Evolutionary conservation across 1,284 basidiomycete species (phyloP), one percentile per base, ranked within the genome.

Genomic region (Sphaerobolus stellatus): DNA sequence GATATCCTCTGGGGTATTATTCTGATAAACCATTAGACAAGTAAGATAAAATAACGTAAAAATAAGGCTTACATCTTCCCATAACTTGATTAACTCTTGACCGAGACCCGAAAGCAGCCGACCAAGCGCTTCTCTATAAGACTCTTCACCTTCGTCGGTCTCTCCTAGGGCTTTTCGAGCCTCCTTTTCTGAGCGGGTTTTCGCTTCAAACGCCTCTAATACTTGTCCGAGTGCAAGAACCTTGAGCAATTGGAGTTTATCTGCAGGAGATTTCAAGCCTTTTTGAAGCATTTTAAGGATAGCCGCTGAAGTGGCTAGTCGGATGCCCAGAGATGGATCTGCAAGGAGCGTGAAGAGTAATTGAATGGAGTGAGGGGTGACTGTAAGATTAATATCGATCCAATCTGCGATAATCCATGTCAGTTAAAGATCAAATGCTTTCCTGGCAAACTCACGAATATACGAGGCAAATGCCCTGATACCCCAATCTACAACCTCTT

Each of bases 341-440:
- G 88, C 88, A 41, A 99, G 82, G 27, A 97, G 79, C 40, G 80
- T 84, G 70, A 94, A 96, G 48, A 98, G 80, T 46, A 99, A 74
- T 5, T 88, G 84, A 27, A 99, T 84, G 1, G 94, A 94, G 9
- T 84, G 84, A 22, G 91, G 92, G 1, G 94, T 98, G 58, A 99
- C 89, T 28, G 97, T 92, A 56, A 99, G 78, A 64, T 92, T 92
- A 65, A 99, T 95, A 68, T 99, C 98, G 64, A 99, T 90, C 97
- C 97, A 99, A 8, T 94, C 94, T 96, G 63, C 24, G 29, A 43
- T 27, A 4, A 47, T 25, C 8, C 22, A 11, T 43, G 50, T 41
- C 11, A 24, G 38, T 51, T 33, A 13, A 36, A 7, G 36, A 9
- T 36, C 6, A 20, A 36, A 22, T 29, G 18, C 6, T 29, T 16